A percentile compares a stretch with the other conserved stretches of the same genome.
Conservation (phyloP, 371 early-diverging fungal species). For the Haplosporangium sp. region DNA sequence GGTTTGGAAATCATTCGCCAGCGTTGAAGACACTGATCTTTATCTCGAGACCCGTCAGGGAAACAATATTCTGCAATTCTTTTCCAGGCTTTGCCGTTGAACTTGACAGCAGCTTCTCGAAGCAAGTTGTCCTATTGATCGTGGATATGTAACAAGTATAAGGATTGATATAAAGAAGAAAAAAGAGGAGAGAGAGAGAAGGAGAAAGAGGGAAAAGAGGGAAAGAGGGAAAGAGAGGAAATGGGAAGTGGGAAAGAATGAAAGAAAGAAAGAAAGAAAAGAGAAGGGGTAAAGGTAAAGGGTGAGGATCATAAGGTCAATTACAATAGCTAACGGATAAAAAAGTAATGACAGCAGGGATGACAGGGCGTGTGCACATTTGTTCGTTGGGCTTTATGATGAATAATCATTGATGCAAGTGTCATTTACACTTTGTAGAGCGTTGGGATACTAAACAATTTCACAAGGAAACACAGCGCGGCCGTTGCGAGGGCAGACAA, state of each 20-base stretch:
- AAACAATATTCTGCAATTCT: conserved; percentile 48
- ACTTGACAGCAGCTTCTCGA: conserved; percentile 42
- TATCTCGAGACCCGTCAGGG: conserved; percentile 46
- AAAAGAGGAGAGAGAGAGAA: conserved; percentile 5
- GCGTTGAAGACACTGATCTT: conserved; percentile 51
- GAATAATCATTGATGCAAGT: conserved; percentile 2
- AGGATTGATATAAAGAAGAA: not conserved
- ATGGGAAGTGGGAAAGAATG: not conserved
- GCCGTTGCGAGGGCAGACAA: conserved; percentile 8
- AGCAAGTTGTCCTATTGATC: conserved; percentile 31
- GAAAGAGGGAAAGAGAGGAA: not conserved
- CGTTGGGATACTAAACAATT: not conserved
- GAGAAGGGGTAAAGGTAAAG: conserved; percentile 2
- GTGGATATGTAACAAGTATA: too few relatives aligned
- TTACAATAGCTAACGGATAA: not conserved
- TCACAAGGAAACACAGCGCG: conserved; percentile 17
- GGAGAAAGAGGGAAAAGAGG: not conserved
- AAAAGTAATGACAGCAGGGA: too few relatives aligned
- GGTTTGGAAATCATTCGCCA: conserved; percentile 56
- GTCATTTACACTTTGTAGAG: conserved; percentile 13
- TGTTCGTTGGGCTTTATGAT: conserved; percentile 8
- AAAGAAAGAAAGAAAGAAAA: not conserved
- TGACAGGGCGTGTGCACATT: conserved; percentile 13
- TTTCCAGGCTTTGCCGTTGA: conserved; percentile 55
- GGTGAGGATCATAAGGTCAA: conserved; percentile 14